Evolutionary conservation across 306 rosid genomes (phyloP).

Genomic region (Vicia sativa): DNA sequence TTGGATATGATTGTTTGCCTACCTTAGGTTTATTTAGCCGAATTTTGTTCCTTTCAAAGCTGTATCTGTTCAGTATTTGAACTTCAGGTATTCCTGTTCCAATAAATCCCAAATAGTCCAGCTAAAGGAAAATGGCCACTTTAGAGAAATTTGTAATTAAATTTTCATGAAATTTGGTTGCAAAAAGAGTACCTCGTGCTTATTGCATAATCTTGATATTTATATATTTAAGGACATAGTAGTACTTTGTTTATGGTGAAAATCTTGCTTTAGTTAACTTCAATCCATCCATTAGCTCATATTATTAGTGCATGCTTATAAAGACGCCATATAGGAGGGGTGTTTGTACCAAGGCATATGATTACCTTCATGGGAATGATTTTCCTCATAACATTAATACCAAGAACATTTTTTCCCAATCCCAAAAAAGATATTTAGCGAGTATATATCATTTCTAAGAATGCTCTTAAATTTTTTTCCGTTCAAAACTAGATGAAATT

Average conservation of each 20-base stretch:
- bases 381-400: background rate
- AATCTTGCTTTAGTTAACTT: conserved; percentile 13
- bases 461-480: background rate
- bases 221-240: conserved; percentile 16
- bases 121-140: conserved; percentile 17
- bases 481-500: conserved; percentile 1
- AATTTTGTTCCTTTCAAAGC: conserved; percentile 25
- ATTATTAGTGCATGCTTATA: conserved; percentile 11
- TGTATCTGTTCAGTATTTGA: conserved; percentile 24
- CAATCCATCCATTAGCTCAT: conserved; percentile 12
- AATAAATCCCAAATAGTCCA: conserved; percentile 15
- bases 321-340: background rate
- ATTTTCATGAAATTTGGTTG: conserved; percentile 27
- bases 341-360: background rate
- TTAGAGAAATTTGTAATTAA: background rate
- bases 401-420: background rate
- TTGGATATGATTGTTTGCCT: conserved; percentile 19
- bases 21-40: conserved; percentile 25
- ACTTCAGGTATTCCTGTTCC: conserved; percentile 21
- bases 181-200: background rate
- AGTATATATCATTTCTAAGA: conserved; percentile 7
- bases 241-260: conserved; percentile 29
- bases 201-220: conserved; percentile 16
- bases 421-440: background rate
- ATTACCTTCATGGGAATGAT: background rate